Conservation (phyloP, 2,329 filamentous ascomycete species). For the Cladobotryum protrusum region DNA sequence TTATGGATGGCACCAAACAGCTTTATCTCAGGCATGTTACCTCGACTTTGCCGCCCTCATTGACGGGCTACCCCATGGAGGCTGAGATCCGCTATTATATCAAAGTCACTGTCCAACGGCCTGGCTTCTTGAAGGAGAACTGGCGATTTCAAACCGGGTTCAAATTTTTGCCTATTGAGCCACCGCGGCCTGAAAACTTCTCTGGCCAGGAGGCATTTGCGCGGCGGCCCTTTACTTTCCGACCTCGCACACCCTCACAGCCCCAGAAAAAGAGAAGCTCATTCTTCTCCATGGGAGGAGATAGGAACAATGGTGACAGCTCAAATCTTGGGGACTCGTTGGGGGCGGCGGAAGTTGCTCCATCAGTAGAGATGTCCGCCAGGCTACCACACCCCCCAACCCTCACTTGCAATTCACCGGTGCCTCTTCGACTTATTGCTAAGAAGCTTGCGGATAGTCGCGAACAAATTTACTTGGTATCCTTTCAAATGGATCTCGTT, state of each 20-base stretch:
- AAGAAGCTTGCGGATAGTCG: conserved; percentile 65
- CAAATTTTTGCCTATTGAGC: conserved; percentile 89
- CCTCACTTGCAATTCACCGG: conserved; percentile 78
- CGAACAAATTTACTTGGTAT: conserved; percentile 68
- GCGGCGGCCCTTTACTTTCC: conserved; percentile 59
- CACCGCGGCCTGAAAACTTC: conserved; percentile 58
- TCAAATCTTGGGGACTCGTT: no score
- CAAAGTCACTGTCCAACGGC: conserved; percentile 90
- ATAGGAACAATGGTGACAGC: no score
- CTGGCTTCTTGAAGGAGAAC: conserved; percentile 85
- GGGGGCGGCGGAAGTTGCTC: no score
- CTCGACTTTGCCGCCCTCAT: conserved; percentile 78
- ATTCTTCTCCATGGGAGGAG: conserved; percentile 40
- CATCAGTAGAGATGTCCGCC: conserved; percentile 66
- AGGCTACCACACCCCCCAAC: conserved; percentile 82
- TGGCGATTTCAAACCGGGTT: conserved; percentile 63
- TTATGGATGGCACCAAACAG: conserved; percentile 59
- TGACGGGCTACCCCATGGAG: conserved; percentile 78
- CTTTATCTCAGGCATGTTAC: conserved; percentile 66
- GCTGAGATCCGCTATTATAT: conserved; percentile 92
- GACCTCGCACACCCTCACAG: conserved; percentile 29
- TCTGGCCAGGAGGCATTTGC: conserved; percentile 78
- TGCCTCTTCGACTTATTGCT: conserved; percentile 74
- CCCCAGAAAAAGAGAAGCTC: conserved; percentile 48
- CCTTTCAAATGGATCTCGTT: conserved; percentile 75